phyloP scores from a whole-genome alignment of 192 early-diverging fungal genomes.

The Gonapodya prolifera region DNA sequence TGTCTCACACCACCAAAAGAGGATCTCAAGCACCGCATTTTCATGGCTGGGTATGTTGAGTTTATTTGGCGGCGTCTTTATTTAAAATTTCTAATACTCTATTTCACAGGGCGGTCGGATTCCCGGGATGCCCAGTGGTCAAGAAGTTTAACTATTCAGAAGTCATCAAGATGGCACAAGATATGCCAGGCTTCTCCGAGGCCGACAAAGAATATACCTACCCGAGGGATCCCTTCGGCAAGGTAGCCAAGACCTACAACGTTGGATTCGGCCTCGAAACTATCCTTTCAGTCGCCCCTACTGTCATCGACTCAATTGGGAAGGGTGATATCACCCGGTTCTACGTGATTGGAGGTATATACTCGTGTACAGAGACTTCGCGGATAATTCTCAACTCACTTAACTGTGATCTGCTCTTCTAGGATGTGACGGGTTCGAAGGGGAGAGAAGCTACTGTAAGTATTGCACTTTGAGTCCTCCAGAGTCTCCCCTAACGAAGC shows the following conservation, averaged over 20 bases:
- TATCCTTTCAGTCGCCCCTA: constrained; percentile 1
- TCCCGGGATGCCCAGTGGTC: neutral
- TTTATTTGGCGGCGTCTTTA: neutral
- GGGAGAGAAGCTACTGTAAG: constrained; percentile 3
- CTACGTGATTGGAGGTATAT: neutral
- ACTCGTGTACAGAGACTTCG: neutral
- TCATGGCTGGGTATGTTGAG: neutral
- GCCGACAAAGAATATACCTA: neutral
- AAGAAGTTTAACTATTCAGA: neutral
- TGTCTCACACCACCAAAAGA: constrained; percentile 2
- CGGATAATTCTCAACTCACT: neutral
- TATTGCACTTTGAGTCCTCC: neutral
- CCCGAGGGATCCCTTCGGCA: constrained; percentile 3
- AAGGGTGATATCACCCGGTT: constrained; percentile 2
- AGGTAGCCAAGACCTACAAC: constrained; percentile 1
- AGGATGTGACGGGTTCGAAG: constrained; percentile 3
- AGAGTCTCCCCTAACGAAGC: neutral
- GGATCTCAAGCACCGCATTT: constrained; percentile 1
- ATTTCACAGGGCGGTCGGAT: neutral
- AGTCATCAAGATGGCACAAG: constrained; percentile 1
- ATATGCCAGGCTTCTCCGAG: neutral
- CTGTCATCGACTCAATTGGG: neutral
- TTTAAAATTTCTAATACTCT: neutral
- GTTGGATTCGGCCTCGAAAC: constrained; percentile 5
- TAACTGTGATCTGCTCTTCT: neutral